Base-by-base conservation (phyloP, 1,139 yeast genomes). In the Hansenula sp. region DNA sequence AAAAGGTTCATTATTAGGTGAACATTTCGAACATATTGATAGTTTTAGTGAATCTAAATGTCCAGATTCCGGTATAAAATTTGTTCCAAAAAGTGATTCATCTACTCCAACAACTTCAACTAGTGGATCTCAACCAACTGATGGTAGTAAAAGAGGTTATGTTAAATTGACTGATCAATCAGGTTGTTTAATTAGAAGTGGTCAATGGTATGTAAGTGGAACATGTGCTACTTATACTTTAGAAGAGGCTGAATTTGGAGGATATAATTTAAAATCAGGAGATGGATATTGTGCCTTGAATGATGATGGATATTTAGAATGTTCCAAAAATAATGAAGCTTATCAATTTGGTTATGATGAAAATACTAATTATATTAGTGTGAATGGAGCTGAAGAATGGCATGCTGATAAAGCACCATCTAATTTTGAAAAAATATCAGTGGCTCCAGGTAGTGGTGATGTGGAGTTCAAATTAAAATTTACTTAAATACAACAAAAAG, bases 121-220 rank as follows among this genome's bases (percentile, higher is more conserved):
- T 6, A 33, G 49, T 27, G 52, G 55, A 3, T 60, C 65, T 10
- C 44, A 45, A 8, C 59, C 64, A 24, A 57, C 65, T 2, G 62
- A 57, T 12, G 51, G 47, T 8, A 44, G 46, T 4, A 33, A 35
- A 17, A 45, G 52, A 17, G 86, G 84, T 8, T 68, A 63, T 51
- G 61, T 89, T 34, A 75, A 71, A 47, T 65, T 82, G 21, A 63
- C 73, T 21, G 75, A 70, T 14, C 74, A 79, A 41, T 58, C 69
- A 6, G 96, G 96, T 2, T 88, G 96, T 64, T 66, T 90, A 42
- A 90, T 89, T 53, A 77, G 84, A 46, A 85, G 79, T 55, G 97
- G 97, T 6, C 76, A 79, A 51, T 89, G 95, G 90, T 87, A 82
- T 63, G 63, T 73, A 7, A 71, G 78, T 29, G 97, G 97, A 1